Conservation (phyloP, 495 filamentous ascomycete species). For the Hypoxylon lienhwacheense region DNA sequence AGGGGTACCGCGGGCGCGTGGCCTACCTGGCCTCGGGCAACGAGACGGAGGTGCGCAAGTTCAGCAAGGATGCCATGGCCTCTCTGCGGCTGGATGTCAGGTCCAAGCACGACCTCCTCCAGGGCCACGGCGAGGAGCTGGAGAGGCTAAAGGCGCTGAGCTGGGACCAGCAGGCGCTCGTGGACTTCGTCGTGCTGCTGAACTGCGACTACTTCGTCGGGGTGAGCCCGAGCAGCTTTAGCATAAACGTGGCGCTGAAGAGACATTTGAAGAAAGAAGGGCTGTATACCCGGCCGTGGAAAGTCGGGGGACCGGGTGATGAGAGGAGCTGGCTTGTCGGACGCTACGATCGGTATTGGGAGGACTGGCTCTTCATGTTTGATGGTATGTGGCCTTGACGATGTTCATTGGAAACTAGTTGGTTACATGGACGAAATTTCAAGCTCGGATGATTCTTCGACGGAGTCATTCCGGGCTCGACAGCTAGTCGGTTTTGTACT, state of each 20-base stretch:
- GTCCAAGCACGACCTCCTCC: constrained; percentile 44
- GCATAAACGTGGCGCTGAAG: constrained; percentile 49
- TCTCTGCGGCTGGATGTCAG: constrained; percentile 27
- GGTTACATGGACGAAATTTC: too few relatives aligned
- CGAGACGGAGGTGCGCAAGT: constrained; percentile 40
- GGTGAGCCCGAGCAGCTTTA: constrained; percentile 51
- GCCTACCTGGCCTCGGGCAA: constrained; percentile 50
- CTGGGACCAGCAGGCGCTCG: constrained; percentile 51
- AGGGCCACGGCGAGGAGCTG: constrained; percentile 23
- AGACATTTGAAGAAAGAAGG: constrained; percentile 45
- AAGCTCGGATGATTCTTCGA: not conserved
- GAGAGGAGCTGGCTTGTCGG: constrained; percentile 48
- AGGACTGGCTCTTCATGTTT: constrained; percentile 53
- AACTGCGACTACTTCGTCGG: constrained; percentile 47
- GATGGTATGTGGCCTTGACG: constrained; percentile 49
- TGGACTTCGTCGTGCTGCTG: constrained; percentile 47
- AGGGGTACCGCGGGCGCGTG: constrained; percentile 35
- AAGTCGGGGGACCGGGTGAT: constrained; percentile 44
- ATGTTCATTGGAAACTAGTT: not conserved
- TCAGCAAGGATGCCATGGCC: constrained; percentile 30
- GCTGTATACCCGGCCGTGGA: constrained; percentile 47
- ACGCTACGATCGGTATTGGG: constrained; percentile 46
- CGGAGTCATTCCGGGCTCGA: not conserved
- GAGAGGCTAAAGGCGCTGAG: constrained; percentile 39
- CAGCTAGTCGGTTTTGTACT: too few relatives aligned